phyloP scores from a whole-genome alignment of 2,329 filamentous ascomycete genomes.

The Tolypocladium endophyticum region DNA sequence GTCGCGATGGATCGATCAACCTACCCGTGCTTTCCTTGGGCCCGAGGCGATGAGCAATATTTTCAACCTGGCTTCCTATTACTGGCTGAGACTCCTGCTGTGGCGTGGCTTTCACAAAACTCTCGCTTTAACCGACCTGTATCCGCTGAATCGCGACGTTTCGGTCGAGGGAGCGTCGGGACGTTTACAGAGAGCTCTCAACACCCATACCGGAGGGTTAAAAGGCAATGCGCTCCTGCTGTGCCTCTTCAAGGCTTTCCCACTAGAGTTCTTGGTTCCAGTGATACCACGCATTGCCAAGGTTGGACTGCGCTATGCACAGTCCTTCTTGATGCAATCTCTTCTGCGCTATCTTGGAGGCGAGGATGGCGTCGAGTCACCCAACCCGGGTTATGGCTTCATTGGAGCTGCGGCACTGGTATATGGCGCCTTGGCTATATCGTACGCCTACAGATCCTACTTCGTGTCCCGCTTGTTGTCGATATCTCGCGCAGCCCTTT shows the following conservation, averaged over 20 bases:
- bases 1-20: neutral
- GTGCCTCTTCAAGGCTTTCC: too few relatives aligned
- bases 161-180: neutral
- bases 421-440: neutral
- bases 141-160: neutral
- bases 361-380: too few relatives aligned
- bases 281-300: neutral
- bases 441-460: too few relatives aligned
- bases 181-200: neutral
- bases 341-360: neutral
- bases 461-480: too few relatives aligned
- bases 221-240: neutral
- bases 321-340: neutral
- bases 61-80: neutral
- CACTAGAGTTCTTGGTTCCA: too few relatives aligned
- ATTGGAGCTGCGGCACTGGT: neutral
- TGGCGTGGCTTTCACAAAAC: neutral
- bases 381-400: neutral
- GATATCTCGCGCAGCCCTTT: too few relatives aligned
- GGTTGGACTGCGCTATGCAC: neutral
- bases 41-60: neutral
- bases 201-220: neutral
- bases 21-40: too few relatives aligned
- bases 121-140: neutral
- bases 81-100: neutral